Conservation (phyloP, 306 rosid species). For the Oxytropis ochrocephala region DNA sequence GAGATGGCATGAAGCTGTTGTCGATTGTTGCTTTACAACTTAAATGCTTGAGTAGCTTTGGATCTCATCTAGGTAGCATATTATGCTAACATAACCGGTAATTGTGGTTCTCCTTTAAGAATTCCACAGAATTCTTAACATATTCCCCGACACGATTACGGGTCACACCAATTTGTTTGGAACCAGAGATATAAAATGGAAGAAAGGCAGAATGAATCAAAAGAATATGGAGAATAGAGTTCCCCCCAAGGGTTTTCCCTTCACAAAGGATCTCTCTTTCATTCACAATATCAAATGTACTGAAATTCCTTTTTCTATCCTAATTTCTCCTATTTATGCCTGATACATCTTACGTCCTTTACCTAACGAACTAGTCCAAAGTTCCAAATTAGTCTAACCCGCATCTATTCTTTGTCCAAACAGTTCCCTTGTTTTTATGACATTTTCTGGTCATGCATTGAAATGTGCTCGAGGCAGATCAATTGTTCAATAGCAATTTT, state of each 20-base stretch:
- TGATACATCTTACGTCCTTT: not conserved
- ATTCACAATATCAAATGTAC: not conserved
- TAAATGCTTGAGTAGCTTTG: not conserved
- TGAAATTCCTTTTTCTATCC: no score
- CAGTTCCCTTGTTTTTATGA: not conserved
- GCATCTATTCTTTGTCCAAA: not conserved
- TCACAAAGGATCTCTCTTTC: not conserved
- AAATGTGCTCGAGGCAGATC: not conserved
- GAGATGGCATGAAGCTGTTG: not conserved
- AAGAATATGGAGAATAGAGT: not conserved
- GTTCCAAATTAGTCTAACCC: not conserved
- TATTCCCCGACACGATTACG: not conserved
- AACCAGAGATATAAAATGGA: not conserved
- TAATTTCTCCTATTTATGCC: no score
- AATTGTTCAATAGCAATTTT: not conserved
- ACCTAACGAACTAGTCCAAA: not conserved
- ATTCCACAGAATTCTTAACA: not conserved
- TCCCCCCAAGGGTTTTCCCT: not conserved
- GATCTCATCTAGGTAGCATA: not conserved
- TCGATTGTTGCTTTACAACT: not conserved
- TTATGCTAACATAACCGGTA: not conserved
- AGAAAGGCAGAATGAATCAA: not conserved
- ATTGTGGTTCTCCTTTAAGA: not conserved
- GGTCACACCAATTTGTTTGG: not conserved
- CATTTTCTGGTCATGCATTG: not conserved